phyloP scores from a whole-genome alignment of 2,329 filamentous ascomycete species.

The Sporothrix schenckii region DNA sequence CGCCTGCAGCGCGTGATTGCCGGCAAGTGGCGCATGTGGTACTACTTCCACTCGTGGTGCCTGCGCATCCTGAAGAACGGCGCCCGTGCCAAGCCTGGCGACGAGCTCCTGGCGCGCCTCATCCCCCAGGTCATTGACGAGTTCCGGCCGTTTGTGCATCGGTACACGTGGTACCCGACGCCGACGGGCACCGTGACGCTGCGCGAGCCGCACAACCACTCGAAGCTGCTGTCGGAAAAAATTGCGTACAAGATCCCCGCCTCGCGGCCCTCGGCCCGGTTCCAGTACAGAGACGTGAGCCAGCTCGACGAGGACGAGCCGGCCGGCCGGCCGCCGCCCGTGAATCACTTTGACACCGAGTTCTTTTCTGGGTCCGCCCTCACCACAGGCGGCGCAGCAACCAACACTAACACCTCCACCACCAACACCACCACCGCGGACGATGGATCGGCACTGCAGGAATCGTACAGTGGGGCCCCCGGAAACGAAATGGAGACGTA shows the following conservation, averaged over 20 bases:
- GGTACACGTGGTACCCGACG: slow-evolving; percentile 44
- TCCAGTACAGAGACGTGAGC: not conserved
- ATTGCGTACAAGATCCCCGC: slow-evolving; percentile 25
- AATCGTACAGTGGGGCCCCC: not conserved
- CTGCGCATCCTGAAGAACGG: slow-evolving; percentile 37
- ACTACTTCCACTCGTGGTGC: slow-evolving; percentile 41
- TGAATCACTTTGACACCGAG: not conserved
- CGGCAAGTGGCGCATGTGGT: slow-evolving; percentile 43
- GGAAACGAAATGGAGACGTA: not conserved
- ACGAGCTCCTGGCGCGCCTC: slow-evolving; percentile 30
- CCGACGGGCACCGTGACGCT: slow-evolving; percentile 48
- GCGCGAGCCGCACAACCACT: slow-evolving; percentile 34
- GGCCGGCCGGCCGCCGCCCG: not conserved
- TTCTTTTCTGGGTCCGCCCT: not conserved
- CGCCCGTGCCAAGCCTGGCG: slow-evolving; percentile 26
- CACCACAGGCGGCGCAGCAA: not conserved
- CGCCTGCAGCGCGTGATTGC: slow-evolving; percentile 39
- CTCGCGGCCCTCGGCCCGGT: slow-evolving; percentile 24
- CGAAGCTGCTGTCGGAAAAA: slow-evolving; percentile 14
- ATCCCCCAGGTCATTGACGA: slow-evolving; percentile 52
- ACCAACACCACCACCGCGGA: no score
- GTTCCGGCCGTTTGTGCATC: slow-evolving; percentile 52
- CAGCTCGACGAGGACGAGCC: not conserved
- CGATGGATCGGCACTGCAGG: not conserved
- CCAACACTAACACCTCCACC: no score